These are phyloP conservation scores for Pseudonitzschia delicatissima DNA, from an alignment of 108 stramenopile genomes.

Conservation along the genomic window DNA sequence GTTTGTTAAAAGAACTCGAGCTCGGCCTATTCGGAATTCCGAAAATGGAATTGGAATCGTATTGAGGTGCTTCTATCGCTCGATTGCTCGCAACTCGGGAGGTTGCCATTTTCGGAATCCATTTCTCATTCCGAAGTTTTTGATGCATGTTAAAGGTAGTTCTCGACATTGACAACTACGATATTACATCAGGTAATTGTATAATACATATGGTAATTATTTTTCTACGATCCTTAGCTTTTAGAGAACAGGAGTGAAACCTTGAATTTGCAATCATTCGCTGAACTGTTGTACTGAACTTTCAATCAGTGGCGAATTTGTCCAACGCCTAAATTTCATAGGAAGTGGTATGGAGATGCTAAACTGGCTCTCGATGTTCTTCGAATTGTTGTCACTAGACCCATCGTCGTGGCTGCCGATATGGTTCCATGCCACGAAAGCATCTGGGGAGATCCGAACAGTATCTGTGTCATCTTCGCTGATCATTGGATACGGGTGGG, in stretches of 20 bases:
- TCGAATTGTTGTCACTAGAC: background rate
- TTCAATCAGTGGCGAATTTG: background rate
- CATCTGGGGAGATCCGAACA: background rate
- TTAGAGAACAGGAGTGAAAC: no score
- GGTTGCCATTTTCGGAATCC: no score
- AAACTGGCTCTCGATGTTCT: background rate
- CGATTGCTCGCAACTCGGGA: no score
- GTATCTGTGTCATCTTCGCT: background rate
- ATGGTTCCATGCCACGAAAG: background rate
- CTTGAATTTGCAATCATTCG: no score
- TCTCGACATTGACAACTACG: no score
- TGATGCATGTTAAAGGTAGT: no score
- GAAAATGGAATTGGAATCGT: background rate
- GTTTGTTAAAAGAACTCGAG: slow-evolving; percentile 7
- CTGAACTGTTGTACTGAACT: background rate
- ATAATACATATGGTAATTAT: no score
- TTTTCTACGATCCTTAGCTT: no score
- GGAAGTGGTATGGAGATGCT: slow-evolving; percentile 10
- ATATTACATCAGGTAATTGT: no score
- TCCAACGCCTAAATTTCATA: background rate
- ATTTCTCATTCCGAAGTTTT: no score
- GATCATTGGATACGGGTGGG: slow-evolving; percentile 5
- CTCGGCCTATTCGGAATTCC: slow-evolving; percentile 1
- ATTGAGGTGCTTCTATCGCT: no score
- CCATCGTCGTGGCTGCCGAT: background rate